These are phyloP conservation scores for Macrophomina phaseolina DNA, from an alignment of 2,329 filamentous ascomycete species.

Conservation along the genomic window DNA sequence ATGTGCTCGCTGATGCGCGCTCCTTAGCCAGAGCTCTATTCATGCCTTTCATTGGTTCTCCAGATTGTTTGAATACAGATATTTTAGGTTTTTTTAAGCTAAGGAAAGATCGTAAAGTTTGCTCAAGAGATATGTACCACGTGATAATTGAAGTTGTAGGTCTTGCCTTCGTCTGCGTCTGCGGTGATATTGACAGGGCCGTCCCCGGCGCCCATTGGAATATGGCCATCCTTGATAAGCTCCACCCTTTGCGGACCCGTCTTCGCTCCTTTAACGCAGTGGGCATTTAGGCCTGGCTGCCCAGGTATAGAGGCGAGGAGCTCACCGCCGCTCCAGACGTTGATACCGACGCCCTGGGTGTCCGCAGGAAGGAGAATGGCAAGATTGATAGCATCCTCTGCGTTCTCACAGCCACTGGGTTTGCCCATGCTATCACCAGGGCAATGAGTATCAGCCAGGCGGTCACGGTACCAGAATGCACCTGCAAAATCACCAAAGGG, in stretches of 20 bases:
- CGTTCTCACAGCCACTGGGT: conserved; percentile 19
- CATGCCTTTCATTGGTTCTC: no score
- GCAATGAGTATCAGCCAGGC: conserved; percentile 20
- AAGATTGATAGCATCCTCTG: conserved; percentile 24
- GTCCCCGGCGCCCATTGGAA: conserved; percentile 9
- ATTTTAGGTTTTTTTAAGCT: no score
- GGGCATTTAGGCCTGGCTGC: conserved; percentile 23
- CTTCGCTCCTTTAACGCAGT: conserved; percentile 21
- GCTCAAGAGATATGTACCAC: conserved; percentile 20
- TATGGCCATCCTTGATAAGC: conserved; percentile 14
- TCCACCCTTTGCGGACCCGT: conserved; percentile 19
- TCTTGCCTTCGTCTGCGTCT: conserved; percentile 7
- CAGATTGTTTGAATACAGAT: no score
- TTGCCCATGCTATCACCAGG: conserved; percentile 15
- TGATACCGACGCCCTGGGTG: conserved; percentile 9
- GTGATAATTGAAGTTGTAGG: conserved; percentile 24
- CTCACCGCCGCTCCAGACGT: conserved; percentile 23
- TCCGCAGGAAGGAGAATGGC: conserved; percentile 17
- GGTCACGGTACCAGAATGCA: conserved; percentile 25
- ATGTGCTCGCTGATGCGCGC: no score
- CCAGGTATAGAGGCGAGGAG: conserved; percentile 8
- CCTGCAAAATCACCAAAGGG: conserved; percentile 20
- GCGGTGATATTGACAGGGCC: conserved; percentile 9
- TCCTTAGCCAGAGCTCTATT: no score
- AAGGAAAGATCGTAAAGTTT: background rate